phyloP scores from a whole-genome alignment of 441 rosid genomes.

The Gossypium davidsonii region DNA sequence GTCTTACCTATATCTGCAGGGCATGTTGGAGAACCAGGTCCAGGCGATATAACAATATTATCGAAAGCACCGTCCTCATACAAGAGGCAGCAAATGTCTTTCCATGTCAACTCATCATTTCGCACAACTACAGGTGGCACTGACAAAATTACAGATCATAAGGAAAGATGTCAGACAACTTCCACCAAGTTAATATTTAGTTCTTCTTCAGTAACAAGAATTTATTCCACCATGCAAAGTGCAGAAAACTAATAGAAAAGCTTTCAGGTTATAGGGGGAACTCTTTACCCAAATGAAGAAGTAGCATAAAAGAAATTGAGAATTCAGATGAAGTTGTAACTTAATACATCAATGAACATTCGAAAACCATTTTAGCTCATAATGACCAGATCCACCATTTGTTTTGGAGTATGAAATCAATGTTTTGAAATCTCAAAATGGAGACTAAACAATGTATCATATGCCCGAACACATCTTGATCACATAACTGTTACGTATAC shows the following conservation, averaged over 20 bases:
- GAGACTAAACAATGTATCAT: neutral
- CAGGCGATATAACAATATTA: conserved; percentile 91
- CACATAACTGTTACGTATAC: neutral
- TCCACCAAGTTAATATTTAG: neutral
- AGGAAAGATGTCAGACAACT: conserved; percentile 9
- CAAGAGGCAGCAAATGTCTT: conserved; percentile 48
- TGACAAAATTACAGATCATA: conserved; percentile 24
- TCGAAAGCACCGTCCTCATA: conserved; percentile 73
- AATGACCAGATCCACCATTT: neutral
- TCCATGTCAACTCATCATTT: conserved; percentile 89
- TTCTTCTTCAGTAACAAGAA: neutral
- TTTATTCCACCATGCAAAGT: neutral
- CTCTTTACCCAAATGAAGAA: neutral
- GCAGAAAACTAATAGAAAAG: neutral
- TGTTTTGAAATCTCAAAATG: neutral
- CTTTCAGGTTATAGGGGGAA: neutral
- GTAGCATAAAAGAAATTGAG: neutral
- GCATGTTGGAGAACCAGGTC: conserved; percentile 90
- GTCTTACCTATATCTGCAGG: conserved; percentile 69
- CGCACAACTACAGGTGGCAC: conserved; percentile 87
- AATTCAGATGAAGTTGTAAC: neutral
- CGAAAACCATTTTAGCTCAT: neutral
- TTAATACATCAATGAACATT: neutral
- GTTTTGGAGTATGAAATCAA: neutral
- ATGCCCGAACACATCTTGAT: neutral